These are phyloP conservation scores for Paraconiothyrium brasiliense DNA, from an alignment of 2,329 filamentous ascomycete species.

Conservation along the genomic window DNA sequence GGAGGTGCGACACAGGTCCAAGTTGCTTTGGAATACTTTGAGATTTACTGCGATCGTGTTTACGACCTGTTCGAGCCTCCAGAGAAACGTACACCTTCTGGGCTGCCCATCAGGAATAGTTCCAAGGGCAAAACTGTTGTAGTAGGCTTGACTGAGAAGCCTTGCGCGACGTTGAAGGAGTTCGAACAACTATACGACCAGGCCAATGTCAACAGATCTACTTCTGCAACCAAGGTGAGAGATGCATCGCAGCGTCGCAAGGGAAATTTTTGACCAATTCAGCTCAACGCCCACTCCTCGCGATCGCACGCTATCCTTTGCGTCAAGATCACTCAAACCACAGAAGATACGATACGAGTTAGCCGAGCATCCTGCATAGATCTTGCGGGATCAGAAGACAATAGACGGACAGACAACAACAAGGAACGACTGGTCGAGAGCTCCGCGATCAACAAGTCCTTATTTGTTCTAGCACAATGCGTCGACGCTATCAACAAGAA, in stretches of 20 bases:
- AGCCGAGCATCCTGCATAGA: conserved; percentile 95
- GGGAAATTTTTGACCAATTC: conserved; percentile 14
- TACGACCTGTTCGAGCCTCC: conserved; percentile 88
- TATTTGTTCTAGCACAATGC: conserved; percentile 93
- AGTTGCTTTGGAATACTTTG: conserved; percentile 88
- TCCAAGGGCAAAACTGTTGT: conserved; percentile 82
- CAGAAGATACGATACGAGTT: conserved; percentile 70
- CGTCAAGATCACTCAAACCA: conserved; percentile 84
- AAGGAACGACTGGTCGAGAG: conserved; percentile 94
- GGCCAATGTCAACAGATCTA: conserved; percentile 89
- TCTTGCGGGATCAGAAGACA: conserved; percentile 94
- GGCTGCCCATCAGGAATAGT: conserved; percentile 84
- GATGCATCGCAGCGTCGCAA: not conserved
- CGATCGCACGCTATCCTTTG: conserved; percentile 90
- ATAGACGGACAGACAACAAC: conserved; percentile 90
- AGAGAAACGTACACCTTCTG: conserved; percentile 84
- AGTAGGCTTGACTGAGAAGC: conserved; percentile 82
- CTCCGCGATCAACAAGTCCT: conserved; percentile 95
- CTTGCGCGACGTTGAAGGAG: conserved; percentile 85
- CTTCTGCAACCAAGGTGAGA: conserved; percentile 79
- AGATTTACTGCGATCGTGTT: conserved; percentile 97
- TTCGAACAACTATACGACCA: conserved; percentile 92
- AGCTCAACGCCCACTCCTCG: conserved; percentile 89
- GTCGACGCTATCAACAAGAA: conserved; percentile 91
- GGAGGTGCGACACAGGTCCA: conserved; percentile 74